Percentiles rank a stretch among this genome's conserved stretches.
Evolutionary conservation across 192 early-diverging fungal genomes (phyloP).

Genomic region (Podila horticola): DNA sequence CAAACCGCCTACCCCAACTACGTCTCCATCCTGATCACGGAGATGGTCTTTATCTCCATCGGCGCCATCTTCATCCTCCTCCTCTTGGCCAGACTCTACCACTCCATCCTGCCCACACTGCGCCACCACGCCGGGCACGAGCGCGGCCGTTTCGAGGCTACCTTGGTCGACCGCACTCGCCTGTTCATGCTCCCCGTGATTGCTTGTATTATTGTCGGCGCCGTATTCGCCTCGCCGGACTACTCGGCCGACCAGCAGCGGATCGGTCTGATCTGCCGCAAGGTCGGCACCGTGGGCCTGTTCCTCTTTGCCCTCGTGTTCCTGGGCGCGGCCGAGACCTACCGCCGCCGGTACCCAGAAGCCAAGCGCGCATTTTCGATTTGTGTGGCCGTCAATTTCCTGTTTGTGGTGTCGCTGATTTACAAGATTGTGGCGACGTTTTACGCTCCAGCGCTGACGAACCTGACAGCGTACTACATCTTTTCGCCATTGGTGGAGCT

Average conservation of each 20-base stretch:
- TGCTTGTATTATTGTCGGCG: conserved; percentile 15
- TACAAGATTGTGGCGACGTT: conserved; percentile 34
- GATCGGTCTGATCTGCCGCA: conserved; percentile 7
- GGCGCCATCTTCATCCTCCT: conserved; percentile 30
- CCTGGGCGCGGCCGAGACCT: conserved; percentile 8
- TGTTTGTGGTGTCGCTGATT: conserved; percentile 24
- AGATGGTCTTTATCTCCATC: conserved; percentile 9
- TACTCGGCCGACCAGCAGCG: not conserved
- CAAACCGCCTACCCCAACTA: not conserved
- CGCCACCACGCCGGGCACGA: not conserved
- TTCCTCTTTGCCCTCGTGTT: conserved; percentile 3
- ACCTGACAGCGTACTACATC: too few relatives aligned
- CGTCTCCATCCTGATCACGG: conserved; percentile 2
- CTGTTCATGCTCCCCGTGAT: conserved; percentile 25
- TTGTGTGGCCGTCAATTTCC: not conserved
- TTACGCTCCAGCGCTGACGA: not conserved
- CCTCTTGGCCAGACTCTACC: conserved; percentile 21
- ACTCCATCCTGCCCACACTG: conserved; percentile 29
- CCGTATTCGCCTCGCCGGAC: not conserved
- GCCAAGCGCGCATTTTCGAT: conserved; percentile 1
- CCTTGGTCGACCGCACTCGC: conserved; percentile 22
- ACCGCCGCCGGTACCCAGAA: conserved; percentile 7
- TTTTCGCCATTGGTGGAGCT: too few relatives aligned
- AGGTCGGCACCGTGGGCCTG: conserved; percentile 4
- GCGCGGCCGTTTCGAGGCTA: conserved; percentile 11